Conservation (phyloP, 2,329 filamentous ascomycete species). For the Neophaeococcomyces aloes region DNA sequence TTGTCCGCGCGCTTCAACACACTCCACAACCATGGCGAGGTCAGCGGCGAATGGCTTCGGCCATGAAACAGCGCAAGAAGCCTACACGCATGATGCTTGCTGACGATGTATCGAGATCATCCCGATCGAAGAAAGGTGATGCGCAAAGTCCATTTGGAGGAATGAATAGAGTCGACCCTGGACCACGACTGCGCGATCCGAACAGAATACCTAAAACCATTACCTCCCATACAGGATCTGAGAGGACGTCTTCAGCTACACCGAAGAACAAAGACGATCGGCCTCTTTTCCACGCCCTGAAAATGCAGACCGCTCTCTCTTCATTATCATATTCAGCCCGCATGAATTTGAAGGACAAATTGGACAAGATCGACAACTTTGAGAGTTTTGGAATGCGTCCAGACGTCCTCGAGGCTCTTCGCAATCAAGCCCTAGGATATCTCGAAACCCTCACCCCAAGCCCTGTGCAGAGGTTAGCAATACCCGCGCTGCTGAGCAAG, state of each 20-base stretch:
- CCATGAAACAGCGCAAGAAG: constrained; percentile 28
- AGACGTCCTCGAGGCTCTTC: constrained; percentile 58
- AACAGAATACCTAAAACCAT: not conserved
- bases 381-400: constrained; percentile 69
- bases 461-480: constrained; percentile 78
- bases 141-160: constrained; percentile 46
- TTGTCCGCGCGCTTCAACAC: constrained; percentile 9
- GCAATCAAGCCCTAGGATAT: constrained; percentile 61
- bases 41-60: constrained; percentile 30
- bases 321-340: constrained; percentile 65
- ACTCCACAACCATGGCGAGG: constrained; percentile 26
- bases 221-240: not conserved
- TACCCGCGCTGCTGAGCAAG: constrained; percentile 61
- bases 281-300: constrained; percentile 65
- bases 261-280: constrained; percentile 35
- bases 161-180: constrained; percentile 46
- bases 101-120: constrained; percentile 25
- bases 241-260: constrained; percentile 10
- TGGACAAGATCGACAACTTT: constrained; percentile 63
- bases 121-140: constrained; percentile 27
- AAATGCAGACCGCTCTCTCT: constrained; percentile 78
- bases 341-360: constrained; percentile 48
- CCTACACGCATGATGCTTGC: constrained; percentile 45
- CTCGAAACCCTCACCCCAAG: constrained; percentile 71
- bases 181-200: constrained; percentile 16